Base-by-base conservation (phyloP, 2,329 filamentous ascomycete species). In the Ramichloridium luteum region DNA sequence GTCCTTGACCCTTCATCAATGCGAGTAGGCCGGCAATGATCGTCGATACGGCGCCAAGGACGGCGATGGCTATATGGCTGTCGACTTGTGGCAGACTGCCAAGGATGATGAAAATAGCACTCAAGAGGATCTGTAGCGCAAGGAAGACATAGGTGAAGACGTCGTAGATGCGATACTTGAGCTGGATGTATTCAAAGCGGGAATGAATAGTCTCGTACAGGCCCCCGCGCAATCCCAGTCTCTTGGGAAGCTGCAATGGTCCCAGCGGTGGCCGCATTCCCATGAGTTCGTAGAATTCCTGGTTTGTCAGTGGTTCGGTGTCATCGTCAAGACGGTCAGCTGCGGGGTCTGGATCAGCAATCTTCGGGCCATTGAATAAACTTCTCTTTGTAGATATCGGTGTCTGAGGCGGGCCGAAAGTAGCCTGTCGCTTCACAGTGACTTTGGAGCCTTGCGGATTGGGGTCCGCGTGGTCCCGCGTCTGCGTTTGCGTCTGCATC, bases 81-180 rank as follows among this genome's bases (percentile, higher is more conserved):
- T 49, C 44, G 12, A 52, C 36, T 16, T 37, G 28, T 16, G 37
- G 25, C 14, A 51, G 28, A 8, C 47, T 44, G 17, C 54, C 55
- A 11, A 58, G 47, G 1, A 58, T 36, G 38, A 58, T 56, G 29
- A 58, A 50, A 1, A 55, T 41, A 6, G 54, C 54, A 16, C 47
- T 49, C 6, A 58, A 38, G 9, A 55, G 25, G 16, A 57, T 43
- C 31, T 58, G 54, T 3, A 49, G 27, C 2, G 51, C 39, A 12
- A 58, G 41, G 20, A 54, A 43, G 23, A 46, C 39, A 38, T 53
- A 52, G 5, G 41, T 44, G 5, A 49, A 25, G 13, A 47, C 22
- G 16, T 50, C 49, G 40, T 51, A 57, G 31, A 52, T 29, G 14
- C 38, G 40, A 33, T 53, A 52, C 27, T 52, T 49, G n/a, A 22